Base-by-base conservation (phyloP, 2,329 filamentous ascomycete genomes). In the Nemania diffusa region DNA sequence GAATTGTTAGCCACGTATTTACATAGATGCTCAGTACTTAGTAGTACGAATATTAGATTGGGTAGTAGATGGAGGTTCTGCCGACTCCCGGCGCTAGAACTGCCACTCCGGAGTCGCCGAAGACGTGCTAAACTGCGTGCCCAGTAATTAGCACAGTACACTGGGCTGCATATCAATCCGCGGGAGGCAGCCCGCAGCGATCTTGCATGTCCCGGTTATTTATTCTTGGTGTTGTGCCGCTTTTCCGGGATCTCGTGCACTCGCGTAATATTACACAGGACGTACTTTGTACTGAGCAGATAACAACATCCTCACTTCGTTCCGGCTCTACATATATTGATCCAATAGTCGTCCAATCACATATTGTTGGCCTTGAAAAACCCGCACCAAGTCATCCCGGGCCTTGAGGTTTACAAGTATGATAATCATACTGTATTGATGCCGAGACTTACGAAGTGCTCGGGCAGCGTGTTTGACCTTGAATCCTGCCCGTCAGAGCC, bases 141-240 rank as follows among this genome's bases (percentile, higher is more conserved):
- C 11, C 5, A 5, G 32, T 34, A 40, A 11, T 15, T 40, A 15
- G 37, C 37, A 40, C 37, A 40, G 44, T 46, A 46, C 22, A 44
- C 51, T 65, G 57, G 64, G 46, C 58, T 53, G 58, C 53, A 62
- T 61, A 55, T 62, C 13, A 20, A 55, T 57, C 63, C 51, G 63
- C 32, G 60, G 44, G 62, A 68, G 53, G 55, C 63, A 57, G 60
- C 59, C 67, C 37, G 26, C 55, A 22, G 55, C 11, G 37, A 58
- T 64, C 62, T 67, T 56, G 44, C 53, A 48, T 62, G 65, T 50
- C 61, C 56, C 52, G 53, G 57, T 62, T 58, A 57, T 50, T 57
- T 37, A 44, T 52, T 37, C 48, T 50, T 60, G 53, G 59, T 52
- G 62, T 48, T 17, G 26, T 69, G 67, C 67, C 67, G 67, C n/a